Evolutionary conservation across 148 eudicot genomes (phyloP).

Genomic region (Rhododendron ferrugineum): DNA sequence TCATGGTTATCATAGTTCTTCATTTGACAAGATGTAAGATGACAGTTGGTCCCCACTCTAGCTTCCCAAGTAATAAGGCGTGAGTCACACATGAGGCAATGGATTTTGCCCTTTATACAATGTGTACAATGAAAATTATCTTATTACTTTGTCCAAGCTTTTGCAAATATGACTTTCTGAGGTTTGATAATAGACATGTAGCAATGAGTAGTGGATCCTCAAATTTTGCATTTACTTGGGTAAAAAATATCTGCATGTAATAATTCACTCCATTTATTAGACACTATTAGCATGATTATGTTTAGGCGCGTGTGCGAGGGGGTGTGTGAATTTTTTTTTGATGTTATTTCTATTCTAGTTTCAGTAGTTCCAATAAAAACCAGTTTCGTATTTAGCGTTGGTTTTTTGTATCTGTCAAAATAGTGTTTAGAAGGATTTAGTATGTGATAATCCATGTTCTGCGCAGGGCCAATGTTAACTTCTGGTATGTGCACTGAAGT

Average conservation of each 20-base stretch:
- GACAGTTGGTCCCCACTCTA: neutral
- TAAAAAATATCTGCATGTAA: no score
- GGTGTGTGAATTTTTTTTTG: neutral
- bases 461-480: constrained; percentile 81
- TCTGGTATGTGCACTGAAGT: constrained; percentile 99
- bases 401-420: neutral
- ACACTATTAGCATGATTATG: no score
- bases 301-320: no score
- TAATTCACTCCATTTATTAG: no score
- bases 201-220: no score
- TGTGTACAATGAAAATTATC: no score
- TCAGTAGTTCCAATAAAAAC: neutral
- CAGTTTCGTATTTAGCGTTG: neutral
- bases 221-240: no score
- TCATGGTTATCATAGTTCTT: neutral
- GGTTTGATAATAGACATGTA: no score
- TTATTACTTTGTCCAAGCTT: no score
- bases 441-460: neutral
- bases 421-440: neutral
- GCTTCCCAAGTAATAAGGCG: neutral
- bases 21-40: neutral
- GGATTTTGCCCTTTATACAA: no score
- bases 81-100: no score
- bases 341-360: neutral
- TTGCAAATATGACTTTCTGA: no score